Evolutionary conservation across 345 rosid genomes (phyloP).

Genomic region (Boechera stricta): DNA sequence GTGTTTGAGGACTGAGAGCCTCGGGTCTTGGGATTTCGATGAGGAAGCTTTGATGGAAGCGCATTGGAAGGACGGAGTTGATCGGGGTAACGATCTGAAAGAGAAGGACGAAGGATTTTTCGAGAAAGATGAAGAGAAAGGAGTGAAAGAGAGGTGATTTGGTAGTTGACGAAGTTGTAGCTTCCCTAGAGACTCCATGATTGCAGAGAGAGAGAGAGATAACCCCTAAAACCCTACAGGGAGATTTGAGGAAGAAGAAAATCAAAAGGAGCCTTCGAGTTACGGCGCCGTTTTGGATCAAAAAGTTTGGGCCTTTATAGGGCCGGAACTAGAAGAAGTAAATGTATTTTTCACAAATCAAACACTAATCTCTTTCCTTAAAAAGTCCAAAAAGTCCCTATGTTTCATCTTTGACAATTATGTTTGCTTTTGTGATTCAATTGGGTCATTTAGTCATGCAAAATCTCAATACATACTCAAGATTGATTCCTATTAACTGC

Average conservation of each 20-base stretch:
- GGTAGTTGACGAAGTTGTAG: slow-evolving; percentile 52
- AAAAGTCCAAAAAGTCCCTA: too few relatives aligned
- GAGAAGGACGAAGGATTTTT: slow-evolving; percentile 48
- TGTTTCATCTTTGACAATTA: too few relatives aligned
- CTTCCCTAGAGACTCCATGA: slow-evolving; percentile 67
- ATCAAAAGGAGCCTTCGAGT: slow-evolving; percentile 16
- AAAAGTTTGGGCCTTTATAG: background rate
- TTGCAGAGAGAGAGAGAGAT: slow-evolving; percentile 10
- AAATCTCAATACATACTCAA: background rate
- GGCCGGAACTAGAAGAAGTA: slow-evolving; percentile 5
- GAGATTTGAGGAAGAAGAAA: slow-evolving; percentile 35
- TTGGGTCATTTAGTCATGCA: background rate
- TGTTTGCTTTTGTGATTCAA: background rate
- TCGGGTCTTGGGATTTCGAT: slow-evolving; percentile 28
- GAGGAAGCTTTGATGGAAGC: slow-evolving; percentile 54
- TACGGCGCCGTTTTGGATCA: slow-evolving; percentile 21
- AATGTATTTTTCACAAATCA: background rate
- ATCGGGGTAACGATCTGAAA: slow-evolving; percentile 42
- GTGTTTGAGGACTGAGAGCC: slow-evolving; percentile 48
- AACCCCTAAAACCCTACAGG: slow-evolving; percentile 41
- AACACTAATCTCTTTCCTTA: slow-evolving; percentile 1
- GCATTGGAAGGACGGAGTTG: slow-evolving; percentile 47
- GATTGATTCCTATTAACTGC: background rate
- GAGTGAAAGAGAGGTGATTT: slow-evolving; percentile 53
- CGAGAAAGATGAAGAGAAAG: slow-evolving; percentile 48